Conservation (phyloP, 805 yeast species). For the Teunomyces aglyptinius region DNA sequence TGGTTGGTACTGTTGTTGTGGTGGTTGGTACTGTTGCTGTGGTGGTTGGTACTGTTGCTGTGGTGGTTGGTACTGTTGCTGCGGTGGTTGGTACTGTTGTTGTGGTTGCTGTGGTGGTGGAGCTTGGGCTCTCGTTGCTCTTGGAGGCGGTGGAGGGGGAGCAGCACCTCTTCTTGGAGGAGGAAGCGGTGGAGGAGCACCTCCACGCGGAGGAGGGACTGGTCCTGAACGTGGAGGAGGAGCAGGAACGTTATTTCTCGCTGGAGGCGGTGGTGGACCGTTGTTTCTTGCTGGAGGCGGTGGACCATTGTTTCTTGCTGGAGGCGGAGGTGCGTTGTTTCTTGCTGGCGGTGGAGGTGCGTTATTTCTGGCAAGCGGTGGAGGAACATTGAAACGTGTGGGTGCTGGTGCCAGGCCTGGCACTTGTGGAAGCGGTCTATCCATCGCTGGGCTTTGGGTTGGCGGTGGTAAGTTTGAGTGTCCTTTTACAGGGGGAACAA, state of each 20-base stretch:
- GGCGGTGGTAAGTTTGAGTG: constrained; percentile 20
- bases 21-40: constrained; percentile 16
- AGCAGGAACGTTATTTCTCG: constrained; percentile 26
- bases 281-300: constrained; percentile 18
- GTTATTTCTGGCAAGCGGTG: constrained; percentile 14
- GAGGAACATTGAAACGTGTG: constrained; percentile 2
- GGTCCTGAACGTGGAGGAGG: constrained; percentile 24
- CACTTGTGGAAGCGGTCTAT: constrained; percentile 20
- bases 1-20: too few species aligned
- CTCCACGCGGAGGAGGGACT: constrained; percentile 17
- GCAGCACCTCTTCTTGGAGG: constrained; percentile 19
- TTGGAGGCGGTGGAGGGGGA: constrained; percentile 15
- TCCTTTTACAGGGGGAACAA: constrained; percentile 27
- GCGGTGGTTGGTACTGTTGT: constrained; percentile 9
- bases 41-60: constrained; percentile 17
- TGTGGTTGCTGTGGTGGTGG: constrained; percentile 15
- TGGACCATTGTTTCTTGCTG: constrained; percentile 10
- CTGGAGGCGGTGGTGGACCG: constrained; percentile 19
- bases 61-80: constrained; percentile 18
- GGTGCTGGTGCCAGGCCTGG: constrained; percentile 1
- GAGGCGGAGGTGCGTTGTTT: constrained; percentile 9
- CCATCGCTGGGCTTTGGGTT: constrained; percentile 13
- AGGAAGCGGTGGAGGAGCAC: constrained; percentile 31
- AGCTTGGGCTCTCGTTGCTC: constrained; percentile 15
- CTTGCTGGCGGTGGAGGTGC: constrained; percentile 14